Conservation (phyloP, 2,329 filamentous ascomycete species). For the Westerdykella sp. region DNA sequence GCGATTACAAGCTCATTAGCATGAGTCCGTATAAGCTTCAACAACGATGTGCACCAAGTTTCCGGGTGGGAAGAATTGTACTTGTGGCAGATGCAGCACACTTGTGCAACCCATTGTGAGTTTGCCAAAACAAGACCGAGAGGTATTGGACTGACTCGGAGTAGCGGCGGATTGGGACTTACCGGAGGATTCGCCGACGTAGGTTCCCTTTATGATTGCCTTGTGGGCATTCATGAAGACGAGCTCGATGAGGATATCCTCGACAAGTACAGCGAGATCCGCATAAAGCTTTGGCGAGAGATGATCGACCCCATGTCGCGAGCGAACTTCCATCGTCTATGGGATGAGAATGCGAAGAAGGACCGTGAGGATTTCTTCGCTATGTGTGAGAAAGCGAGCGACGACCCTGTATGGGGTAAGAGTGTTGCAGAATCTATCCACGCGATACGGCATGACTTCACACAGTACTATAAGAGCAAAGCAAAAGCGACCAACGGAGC, state of each 20-base stretch:
- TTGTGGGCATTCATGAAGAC: constrained; percentile 36
- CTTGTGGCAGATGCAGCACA: constrained; percentile 59
- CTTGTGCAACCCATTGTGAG: constrained; percentile 47
- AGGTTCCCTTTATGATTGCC: constrained; percentile 55
- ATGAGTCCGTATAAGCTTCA: constrained; percentile 58
- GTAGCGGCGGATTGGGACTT: constrained; percentile 53
- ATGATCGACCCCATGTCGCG: constrained; percentile 35
- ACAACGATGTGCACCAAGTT: constrained; percentile 52
- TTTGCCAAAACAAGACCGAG: background rate
- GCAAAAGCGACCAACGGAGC: background rate
- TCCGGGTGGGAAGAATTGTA: constrained; percentile 53
- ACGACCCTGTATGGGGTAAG: constrained; percentile 27
- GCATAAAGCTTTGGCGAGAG: constrained; percentile 30
- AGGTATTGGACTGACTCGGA: constrained; percentile 4
- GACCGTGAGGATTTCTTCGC: constrained; percentile 31
- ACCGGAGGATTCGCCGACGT: constrained; percentile 61
- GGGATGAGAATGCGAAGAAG: constrained; percentile 22
- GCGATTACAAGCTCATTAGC: constrained; percentile 52
- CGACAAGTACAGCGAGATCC: constrained; percentile 30
- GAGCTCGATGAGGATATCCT: constrained; percentile 31
- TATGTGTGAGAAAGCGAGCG: constrained; percentile 25
- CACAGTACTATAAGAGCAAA: constrained; percentile 32
- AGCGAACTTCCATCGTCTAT: constrained; percentile 37
- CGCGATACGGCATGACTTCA: constrained; percentile 30
- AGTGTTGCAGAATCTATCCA: constrained; percentile 20